Evolutionary conservation across 2,329 filamentous ascomycete species (phyloP), one percentile per base, ranked within the genome.

Genomic region (Hyphodiscus sp.): DNA sequence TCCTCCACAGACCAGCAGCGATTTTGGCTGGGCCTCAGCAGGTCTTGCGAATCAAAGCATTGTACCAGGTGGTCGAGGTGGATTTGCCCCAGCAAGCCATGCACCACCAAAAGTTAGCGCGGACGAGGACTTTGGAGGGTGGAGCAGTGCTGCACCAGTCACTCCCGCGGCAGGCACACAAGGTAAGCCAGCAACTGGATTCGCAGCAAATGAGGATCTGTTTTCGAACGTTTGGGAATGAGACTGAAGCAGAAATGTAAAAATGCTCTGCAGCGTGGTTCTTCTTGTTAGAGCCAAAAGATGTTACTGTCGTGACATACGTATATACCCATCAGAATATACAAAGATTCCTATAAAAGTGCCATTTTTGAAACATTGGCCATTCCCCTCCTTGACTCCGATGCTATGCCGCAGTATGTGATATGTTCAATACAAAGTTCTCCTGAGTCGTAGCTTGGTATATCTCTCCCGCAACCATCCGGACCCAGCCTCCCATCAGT

Each of bases 181-280:
- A 15, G 71, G 77, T 47, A 81, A 87, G 71, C 74, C 84, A 33
- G 72, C 78, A 23, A 73, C 77, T 20, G 80, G 80, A 15, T 81
- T 85, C 61, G 83, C 80, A 19, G 82, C 78, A 50, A 84, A 82
- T 51, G 92, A 96, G 61, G 92, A 97, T 73, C 70, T 97, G 65
- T 97, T 97, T 71, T 91, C 87, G 30, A 97, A 97, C 70, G 92
- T 97, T 48, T 97, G 92, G 92, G 81, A 91, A 73, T 96, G 58
- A 74, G 63, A 42, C 15, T n/a, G n/a, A 46, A 43, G 44, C 49
- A 8, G 29, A 49, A 29, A 54, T 20, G 26, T 15, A 29, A 33
- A 20, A 42, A 47, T 49, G 48, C 41, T 23, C 41, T 47, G 47
- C 26, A 48, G 45, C 29, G 19, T 33, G 20, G 23, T 45, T 16